Evolutionary conservation across 306 rosid genomes (phyloP).

Genomic region (Cucurbita maxima): DNA sequence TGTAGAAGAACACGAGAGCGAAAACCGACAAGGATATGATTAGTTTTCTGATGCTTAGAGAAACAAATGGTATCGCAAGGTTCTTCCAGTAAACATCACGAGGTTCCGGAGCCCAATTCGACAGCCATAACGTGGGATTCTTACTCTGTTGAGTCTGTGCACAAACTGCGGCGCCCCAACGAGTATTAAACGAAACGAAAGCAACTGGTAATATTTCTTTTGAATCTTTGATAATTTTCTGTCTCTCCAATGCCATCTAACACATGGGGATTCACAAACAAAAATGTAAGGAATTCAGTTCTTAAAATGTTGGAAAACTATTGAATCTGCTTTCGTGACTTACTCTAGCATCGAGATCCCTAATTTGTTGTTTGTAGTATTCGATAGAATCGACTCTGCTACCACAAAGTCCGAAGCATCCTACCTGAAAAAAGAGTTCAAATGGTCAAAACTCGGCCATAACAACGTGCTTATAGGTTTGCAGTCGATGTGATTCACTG

Average conservation of each 20-base stretch:
- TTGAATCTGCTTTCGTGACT: slow-evolving; percentile 8
- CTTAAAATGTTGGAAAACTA: background rate
- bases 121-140: slow-evolving; percentile 84
- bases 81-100: slow-evolving; percentile 76
- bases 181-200: slow-evolving; percentile 74
- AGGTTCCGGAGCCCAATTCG: slow-evolving; percentile 98
- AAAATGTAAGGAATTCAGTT: background rate
- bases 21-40: slow-evolving; percentile 52
- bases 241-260: slow-evolving; percentile 70
- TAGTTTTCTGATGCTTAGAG: slow-evolving; percentile 60
- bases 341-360: slow-evolving; percentile 57
- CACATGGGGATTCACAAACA: background rate
- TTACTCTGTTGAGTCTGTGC: slow-evolving; percentile 95
- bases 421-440: slow-evolving; percentile 33
- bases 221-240: slow-evolving; percentile 64
- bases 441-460: slow-evolving; percentile 6
- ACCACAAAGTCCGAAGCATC: slow-evolving; percentile 60
- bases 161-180: slow-evolving; percentile 97
- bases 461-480: background rate
- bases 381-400: slow-evolving; percentile 64
- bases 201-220: slow-evolving; percentile 71
- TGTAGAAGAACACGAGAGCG: slow-evolving; percentile 91
- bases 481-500: background rate
- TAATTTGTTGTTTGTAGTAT: slow-evolving; percentile 48
- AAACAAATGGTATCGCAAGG: slow-evolving; percentile 87